Percentiles rank a stretch among this genome's conserved stretches.
These are phyloP conservation scores for Escallonia rubra DNA, from an alignment of 129 eudicot genomes.

Conservation along the genomic window DNA sequence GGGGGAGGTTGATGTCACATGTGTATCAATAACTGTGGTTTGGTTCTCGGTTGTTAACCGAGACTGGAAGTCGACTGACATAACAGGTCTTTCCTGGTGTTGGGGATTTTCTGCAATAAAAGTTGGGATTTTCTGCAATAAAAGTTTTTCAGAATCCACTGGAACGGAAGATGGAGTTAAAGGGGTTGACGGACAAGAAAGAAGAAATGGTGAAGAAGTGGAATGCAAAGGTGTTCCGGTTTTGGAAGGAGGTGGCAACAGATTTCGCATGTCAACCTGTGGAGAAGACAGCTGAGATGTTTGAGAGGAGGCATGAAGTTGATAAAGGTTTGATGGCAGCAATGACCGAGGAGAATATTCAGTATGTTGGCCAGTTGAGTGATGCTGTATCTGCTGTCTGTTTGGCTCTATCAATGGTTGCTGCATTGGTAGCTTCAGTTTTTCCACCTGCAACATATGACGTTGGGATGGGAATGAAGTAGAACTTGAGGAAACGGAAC, in stretches of 20 bases:
- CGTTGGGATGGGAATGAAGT: neutral
- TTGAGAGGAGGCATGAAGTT: too few relatives aligned
- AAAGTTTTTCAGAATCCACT: neutral
- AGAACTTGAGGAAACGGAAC: neutral
- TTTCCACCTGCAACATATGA: neutral
- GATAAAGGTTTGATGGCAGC: too few relatives aligned
- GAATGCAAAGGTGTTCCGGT: too few relatives aligned
- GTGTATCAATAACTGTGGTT: neutral
- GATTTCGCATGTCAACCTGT: too few relatives aligned
- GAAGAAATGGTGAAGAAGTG: too few relatives aligned
- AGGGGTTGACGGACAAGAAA: too few relatives aligned
- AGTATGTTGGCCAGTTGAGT: slow-evolving; percentile 3
- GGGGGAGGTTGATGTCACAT: neutral
- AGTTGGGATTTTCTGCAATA: neutral
- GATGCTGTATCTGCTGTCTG: slow-evolving; percentile 8
- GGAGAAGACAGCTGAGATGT: too few relatives aligned
- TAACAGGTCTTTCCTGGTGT: neutral
- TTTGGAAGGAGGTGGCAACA: too few relatives aligned
- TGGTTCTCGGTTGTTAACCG: neutral
- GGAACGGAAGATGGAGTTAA: slow-evolving; percentile 5
- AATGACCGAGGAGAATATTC: neutral
- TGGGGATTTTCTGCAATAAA: neutral
- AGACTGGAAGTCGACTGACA: neutral
- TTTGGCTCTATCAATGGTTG: slow-evolving; percentile 3
- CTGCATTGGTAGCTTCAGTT: slow-evolving; percentile 9